Evolutionary conservation across 1,139 yeast genomes (phyloP).

Genomic region (Magnusiomyces sp.): DNA sequence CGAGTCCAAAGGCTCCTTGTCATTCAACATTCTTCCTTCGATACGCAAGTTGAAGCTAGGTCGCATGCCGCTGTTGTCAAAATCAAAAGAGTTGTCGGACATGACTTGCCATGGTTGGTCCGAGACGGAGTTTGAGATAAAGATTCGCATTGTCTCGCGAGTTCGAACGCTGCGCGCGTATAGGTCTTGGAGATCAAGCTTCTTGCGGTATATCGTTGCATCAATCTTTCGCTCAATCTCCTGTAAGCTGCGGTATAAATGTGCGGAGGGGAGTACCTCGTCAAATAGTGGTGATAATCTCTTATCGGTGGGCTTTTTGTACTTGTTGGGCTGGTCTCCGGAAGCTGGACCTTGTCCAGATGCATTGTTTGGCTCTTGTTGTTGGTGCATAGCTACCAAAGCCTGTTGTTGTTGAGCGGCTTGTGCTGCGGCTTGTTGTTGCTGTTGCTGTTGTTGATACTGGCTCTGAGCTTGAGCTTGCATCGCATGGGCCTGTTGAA

Average conservation of each 20-base stretch:
- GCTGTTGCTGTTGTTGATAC: neutral
- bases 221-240: constrained; percentile 78
- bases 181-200: constrained; percentile 76
- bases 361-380: neutral
- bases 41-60: constrained; percentile 72
- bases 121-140: constrained; percentile 70
- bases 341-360: neutral
- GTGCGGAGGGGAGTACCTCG: constrained; percentile 64
- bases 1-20: constrained; percentile 28
- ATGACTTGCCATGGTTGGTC: constrained; percentile 85
- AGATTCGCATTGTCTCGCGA: constrained; percentile 61
- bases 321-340: neutral
- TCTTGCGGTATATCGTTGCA: constrained; percentile 70
- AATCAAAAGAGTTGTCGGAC: constrained; percentile 29
- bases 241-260: constrained; percentile 55
- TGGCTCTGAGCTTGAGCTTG: neutral
- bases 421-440: neutral
- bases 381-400: neutral
- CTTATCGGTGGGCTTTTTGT: constrained; percentile 60
- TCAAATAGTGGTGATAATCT: constrained; percentile 55
- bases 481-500: neutral
- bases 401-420: neutral
- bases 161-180: constrained; percentile 36
- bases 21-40: constrained; percentile 70
- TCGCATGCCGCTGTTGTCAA: constrained; percentile 31